phyloP scores from a whole-genome alignment of 805 yeast species.

The Pichia exigua region DNA sequence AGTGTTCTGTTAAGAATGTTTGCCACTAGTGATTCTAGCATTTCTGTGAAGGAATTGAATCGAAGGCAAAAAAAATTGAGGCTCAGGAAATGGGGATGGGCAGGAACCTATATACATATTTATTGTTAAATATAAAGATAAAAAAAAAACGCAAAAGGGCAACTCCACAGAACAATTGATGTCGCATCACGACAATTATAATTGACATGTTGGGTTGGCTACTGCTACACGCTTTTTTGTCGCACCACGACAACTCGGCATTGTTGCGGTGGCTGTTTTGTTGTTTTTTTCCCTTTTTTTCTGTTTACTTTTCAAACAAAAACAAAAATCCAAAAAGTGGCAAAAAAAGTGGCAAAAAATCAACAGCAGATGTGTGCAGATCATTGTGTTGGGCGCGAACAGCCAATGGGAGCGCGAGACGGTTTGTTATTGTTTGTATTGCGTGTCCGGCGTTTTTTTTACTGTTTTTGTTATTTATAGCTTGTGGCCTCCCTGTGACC shows the following conservation, averaged over 20 bases:
- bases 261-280: neutral
- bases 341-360: too few relatives aligned
- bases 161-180: too few relatives aligned
- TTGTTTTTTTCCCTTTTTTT: neutral
- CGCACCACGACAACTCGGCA: neutral
- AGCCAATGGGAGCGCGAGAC: neutral
- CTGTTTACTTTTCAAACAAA: neutral
- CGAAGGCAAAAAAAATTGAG: too few relatives aligned
- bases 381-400: too few relatives aligned
- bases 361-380: neutral
- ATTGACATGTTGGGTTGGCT: too few relatives aligned
- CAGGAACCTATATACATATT: neutral
- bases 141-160: neutral
- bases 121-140: neutral
- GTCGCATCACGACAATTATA: too few relatives aligned
- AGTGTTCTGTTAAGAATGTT: constrained; percentile 51
- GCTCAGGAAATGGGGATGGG: neutral
- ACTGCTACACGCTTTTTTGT: neutral
- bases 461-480: neutral
- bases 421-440: neutral
- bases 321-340: too few relatives aligned
- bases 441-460: neutral
- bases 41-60: constrained; percentile 13
- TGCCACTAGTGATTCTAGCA: constrained; percentile 65
- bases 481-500: neutral